These are phyloP conservation scores for Amauroascus niger DNA, from an alignment of 2,329 filamentous ascomycete species.

Conservation along the genomic window DNA sequence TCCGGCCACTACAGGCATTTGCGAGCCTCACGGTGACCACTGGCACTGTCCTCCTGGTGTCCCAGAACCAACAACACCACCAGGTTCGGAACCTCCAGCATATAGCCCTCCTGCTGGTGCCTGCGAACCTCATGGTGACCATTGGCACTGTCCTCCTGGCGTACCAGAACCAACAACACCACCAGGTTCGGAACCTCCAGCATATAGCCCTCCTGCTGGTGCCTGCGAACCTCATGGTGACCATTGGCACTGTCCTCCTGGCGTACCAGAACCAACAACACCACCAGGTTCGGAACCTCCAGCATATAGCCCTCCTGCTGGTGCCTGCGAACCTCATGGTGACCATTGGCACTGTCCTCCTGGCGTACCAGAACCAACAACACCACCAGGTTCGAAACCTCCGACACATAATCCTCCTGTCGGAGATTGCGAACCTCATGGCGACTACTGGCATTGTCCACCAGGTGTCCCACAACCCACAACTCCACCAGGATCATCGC, in stretches of 20 bases:
- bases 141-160: constrained; percentile 6
- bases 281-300: not conserved
- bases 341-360: constrained; percentile 9
- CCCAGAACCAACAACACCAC: not conserved
- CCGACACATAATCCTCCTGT: not conserved
- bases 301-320: not conserved
- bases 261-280: constrained; percentile 5
- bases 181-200: not conserved
- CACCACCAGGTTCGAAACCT: not conserved
- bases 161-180: constrained; percentile 5
- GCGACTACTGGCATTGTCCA: constrained; percentile 5
- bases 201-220: not conserved
- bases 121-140: not conserved
- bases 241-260: constrained; percentile 5
- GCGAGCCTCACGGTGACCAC: constrained; percentile 2
- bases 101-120: not conserved
- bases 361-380: constrained; percentile 7
- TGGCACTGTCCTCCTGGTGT: not conserved
- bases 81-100: not conserved
- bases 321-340: not conserved
- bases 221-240: not conserved
- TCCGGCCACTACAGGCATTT: not conserved
- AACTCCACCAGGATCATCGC: not conserved
- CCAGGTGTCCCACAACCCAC: constrained; percentile 6
- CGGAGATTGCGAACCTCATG: not conserved